Evolutionary conservation across 305 asterid species (phyloP).

Genomic region (Caryopteris hybrid): DNA sequence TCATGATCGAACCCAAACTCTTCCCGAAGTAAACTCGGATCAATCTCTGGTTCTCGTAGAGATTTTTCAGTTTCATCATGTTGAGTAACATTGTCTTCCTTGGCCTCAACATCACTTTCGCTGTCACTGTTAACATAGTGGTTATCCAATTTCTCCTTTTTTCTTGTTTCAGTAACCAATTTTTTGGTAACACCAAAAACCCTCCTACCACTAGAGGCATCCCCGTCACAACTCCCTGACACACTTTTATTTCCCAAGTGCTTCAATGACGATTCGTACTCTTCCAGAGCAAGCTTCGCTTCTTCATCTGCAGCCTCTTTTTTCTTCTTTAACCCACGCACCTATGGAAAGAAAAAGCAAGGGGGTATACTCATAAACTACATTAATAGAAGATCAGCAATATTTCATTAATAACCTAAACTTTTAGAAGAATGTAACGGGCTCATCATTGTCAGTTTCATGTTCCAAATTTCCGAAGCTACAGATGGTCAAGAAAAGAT

Average conservation of each 20-base stretch:
- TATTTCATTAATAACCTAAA: background rate
- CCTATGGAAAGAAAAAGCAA: slow-evolving; percentile 31
- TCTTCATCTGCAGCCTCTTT: slow-evolving; percentile 78
- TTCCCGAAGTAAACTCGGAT: slow-evolving; percentile 61
- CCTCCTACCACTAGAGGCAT: slow-evolving; percentile 62
- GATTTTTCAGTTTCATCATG: slow-evolving; percentile 28
- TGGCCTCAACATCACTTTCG: slow-evolving; percentile 49
- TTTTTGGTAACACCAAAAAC: slow-evolving; percentile 67
- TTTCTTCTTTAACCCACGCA: slow-evolving; percentile 63
- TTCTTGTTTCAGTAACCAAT: slow-evolving; percentile 37
- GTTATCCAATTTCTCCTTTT: slow-evolving; percentile 42
- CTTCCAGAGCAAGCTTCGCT: slow-evolving; percentile 74
- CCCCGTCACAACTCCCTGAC: slow-evolving; percentile 26
- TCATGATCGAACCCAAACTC: slow-evolving; percentile 56
- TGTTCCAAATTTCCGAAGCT: background rate
- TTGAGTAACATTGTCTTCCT: slow-evolving; percentile 35
- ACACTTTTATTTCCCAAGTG: slow-evolving; percentile 45
- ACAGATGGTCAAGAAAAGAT: background rate
- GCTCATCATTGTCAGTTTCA: too few relatives aligned
- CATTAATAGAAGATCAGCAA: background rate
- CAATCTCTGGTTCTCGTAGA: slow-evolving; percentile 44
- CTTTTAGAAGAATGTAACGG: background rate
- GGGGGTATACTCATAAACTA: slow-evolving; percentile 8
- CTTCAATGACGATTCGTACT: slow-evolving; percentile 64
- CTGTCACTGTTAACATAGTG: slow-evolving; percentile 71